These are phyloP conservation scores for Globisporangium canariense DNA, from an alignment of 352 stramenopile genomes.

Conservation along the genomic window DNA sequence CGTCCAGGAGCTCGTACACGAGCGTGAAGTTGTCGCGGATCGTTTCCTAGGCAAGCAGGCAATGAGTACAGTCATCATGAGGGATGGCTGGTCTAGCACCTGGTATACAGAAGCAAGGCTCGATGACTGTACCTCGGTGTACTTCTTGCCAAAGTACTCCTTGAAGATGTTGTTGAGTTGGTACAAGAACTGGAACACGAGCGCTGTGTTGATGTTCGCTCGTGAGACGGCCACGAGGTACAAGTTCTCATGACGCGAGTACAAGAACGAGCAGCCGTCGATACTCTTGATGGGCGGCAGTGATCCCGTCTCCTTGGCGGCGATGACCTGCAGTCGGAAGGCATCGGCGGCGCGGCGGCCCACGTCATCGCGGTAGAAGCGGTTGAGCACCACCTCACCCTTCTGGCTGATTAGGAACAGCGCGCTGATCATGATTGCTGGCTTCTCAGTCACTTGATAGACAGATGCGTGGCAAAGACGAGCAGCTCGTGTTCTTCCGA, in stretches of 20 bases:
- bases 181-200: constrained; percentile 97
- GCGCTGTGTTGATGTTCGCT: constrained; percentile 95
- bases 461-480: background rate
- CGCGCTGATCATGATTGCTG: constrained; percentile 62
- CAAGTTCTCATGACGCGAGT: constrained; percentile 96
- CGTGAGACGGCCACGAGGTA: constrained; percentile 97
- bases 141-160: constrained; percentile 97
- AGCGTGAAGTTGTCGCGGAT: constrained; percentile 99
- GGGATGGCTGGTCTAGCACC: background rate
- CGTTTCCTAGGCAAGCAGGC: constrained; percentile 53
- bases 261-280: constrained; percentile 97
- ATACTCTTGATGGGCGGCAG: constrained; percentile 94
- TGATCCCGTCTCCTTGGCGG: constrained; percentile 95
- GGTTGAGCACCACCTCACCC: constrained; percentile 78
- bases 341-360: constrained; percentile 64
- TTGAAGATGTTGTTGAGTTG: constrained; percentile 96
- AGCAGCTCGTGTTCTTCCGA: background rate
- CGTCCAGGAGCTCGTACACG: constrained; percentile 98
- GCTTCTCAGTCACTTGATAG: background rate
- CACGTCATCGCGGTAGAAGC: constrained; percentile 81
- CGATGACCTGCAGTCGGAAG: constrained; percentile 90
- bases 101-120: background rate
- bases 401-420: constrained; percentile 83
- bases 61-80: background rate
- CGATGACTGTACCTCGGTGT: constrained; percentile 79